Conservation (phyloP, 257 asterid species). For the Ligustrum vulgare region DNA sequence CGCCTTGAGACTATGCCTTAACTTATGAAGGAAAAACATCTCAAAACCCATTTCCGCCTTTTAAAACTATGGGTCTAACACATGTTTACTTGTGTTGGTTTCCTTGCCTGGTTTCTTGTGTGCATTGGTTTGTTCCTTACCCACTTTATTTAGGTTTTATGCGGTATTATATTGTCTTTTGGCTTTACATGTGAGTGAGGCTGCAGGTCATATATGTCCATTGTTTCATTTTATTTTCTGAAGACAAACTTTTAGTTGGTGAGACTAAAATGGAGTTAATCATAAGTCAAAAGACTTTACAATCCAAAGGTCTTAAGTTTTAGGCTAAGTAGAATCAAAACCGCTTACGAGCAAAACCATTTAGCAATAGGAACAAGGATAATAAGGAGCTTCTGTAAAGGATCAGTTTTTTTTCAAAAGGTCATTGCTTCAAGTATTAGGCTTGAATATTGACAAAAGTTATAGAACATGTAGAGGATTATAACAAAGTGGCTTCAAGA, state of each 20-base stretch:
- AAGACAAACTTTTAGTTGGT: background rate
- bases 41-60: no score
- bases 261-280: background rate
- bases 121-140: background rate
- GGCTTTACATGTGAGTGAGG: no score
- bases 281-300: background rate
- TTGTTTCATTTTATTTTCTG: background rate
- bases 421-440: background rate
- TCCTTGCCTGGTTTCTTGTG: background rate
- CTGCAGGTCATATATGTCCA: no score
- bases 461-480: background rate
- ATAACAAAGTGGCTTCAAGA: background rate
- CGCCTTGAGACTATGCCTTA: no score
- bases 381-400: background rate
- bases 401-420: background rate
- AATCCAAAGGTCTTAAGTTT: background rate
- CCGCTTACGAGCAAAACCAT: background rate
- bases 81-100: background rate
- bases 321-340: background rate
- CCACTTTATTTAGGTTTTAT: background rate
- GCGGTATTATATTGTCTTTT: no score
- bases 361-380: background rate
- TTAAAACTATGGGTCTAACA: background rate
- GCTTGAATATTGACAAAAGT: background rate
- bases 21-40: no score